These are phyloP conservation scores for Epichloe sibirici DNA, from an alignment of 2,329 filamentous ascomycete species.

Conservation along the genomic window DNA sequence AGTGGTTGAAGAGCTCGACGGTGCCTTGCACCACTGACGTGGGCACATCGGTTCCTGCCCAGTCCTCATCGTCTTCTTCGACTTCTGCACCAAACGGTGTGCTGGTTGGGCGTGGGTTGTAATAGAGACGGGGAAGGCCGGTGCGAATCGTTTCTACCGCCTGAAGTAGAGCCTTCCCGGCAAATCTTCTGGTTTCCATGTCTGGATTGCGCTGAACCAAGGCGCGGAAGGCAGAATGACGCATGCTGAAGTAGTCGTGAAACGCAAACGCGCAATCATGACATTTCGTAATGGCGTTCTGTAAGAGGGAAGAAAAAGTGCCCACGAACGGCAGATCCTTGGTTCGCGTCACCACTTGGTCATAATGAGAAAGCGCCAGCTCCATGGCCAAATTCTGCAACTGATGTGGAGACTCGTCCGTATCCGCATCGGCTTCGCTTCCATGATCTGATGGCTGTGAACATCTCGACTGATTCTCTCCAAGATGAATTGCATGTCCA, in stretches of 20 bases:
- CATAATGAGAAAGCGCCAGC: slow-evolving; percentile 52
- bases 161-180: slow-evolving; percentile 37
- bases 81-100: slow-evolving; percentile 3
- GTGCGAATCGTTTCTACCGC: slow-evolving; percentile 41
- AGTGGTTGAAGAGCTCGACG: slow-evolving; percentile 36
- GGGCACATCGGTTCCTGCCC: slow-evolving; percentile 1
- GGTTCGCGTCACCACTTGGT: slow-evolving; percentile 61
- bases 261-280: slow-evolving; percentile 43
- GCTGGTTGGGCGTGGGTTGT: slow-evolving; percentile 9
- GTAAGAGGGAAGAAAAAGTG: slow-evolving; percentile 36
- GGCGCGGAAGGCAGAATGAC: slow-evolving; percentile 47
- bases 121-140: slow-evolving; percentile 35
- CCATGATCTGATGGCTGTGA: slow-evolving; percentile 1
- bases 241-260: slow-evolving; percentile 47
- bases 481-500: slow-evolving; percentile 38
- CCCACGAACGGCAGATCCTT: slow-evolving; percentile 56
- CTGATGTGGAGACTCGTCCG: slow-evolving; percentile 8
- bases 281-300: slow-evolving; percentile 36
- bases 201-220: slow-evolving; percentile 52
- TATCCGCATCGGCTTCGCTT: background rate
- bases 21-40: slow-evolving; percentile 19
- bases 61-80: slow-evolving; percentile 20
- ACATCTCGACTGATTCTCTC: slow-evolving; percentile 12
- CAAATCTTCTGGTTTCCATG: slow-evolving; percentile 38
- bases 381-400: slow-evolving; percentile 39